Percentiles rank a stretch among this genome's conserved stretches.
Evolutionary conservation across 768 basidiomycete species (phyloP).

Genomic region (Suillus tomentosus): DNA sequence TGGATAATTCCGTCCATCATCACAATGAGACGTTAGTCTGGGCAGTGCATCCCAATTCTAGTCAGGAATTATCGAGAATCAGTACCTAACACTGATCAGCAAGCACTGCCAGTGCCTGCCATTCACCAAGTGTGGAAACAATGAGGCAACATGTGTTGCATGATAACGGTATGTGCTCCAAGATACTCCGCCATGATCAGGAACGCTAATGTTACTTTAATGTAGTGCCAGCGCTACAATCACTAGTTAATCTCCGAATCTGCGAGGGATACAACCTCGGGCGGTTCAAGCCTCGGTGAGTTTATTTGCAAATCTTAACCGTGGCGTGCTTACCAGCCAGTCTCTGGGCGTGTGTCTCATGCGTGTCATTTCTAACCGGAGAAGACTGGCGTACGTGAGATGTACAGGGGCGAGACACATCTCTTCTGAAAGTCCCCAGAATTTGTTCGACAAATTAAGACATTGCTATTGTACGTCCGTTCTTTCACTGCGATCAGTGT

Average conservation of each 20-base stretch:
- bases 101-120: background rate
- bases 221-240: background rate
- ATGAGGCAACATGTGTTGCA: background rate
- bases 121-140: background rate
- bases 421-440: background rate
- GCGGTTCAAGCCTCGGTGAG: background rate
- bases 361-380: slow-evolving; percentile 5
- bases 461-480: background rate
- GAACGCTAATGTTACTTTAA: background rate
- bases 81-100: background rate
- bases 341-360: background rate
- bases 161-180: background rate
- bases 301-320: background rate
- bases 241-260: background rate
- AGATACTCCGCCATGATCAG: background rate
- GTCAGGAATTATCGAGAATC: background rate
- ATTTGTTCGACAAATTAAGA: background rate
- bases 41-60: background rate
- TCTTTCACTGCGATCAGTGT: slow-evolving; percentile 1
- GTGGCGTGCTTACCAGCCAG: background rate
- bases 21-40: background rate
- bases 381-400: background rate
- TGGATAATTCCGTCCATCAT: background rate
- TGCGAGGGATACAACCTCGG: slow-evolving; percentile 5
- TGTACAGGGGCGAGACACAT: background rate